Percentiles rank a stretch among this genome's conserved stretches.
These are phyloP conservation scores for Solanum tacnaense DNA, from an alignment of 257 asterid species.

Conservation along the genomic window DNA sequence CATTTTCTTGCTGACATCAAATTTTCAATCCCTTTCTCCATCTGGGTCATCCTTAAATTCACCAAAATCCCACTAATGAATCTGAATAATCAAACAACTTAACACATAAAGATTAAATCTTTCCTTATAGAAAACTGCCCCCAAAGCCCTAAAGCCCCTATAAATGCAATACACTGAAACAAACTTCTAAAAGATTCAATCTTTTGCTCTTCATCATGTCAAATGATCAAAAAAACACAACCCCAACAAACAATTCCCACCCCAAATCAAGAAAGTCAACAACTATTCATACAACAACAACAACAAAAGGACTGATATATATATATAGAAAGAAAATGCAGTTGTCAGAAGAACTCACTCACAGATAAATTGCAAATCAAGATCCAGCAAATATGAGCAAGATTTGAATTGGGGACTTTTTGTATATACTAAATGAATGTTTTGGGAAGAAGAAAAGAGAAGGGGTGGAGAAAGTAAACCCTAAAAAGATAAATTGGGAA, in stretches of 20 bases:
- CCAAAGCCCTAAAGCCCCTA: neutral
- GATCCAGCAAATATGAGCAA: neutral
- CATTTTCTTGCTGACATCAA: slow-evolving; percentile 59
- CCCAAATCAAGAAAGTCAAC: neutral
- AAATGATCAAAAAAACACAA: neutral
- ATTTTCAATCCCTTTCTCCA: slow-evolving; percentile 50
- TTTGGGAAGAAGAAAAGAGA: neutral
- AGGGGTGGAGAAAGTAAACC: neutral
- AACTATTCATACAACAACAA: neutral
- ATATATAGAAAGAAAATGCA: neutral
- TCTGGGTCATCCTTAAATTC: neutral
- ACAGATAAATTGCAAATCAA: neutral
- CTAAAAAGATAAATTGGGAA: slow-evolving; percentile 1
- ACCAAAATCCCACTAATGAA: neutral
- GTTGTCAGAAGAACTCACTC: neutral
- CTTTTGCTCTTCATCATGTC: neutral
- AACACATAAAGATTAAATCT: neutral
- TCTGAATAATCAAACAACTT: neutral
- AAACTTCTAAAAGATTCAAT: neutral
- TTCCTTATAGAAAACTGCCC: neutral
- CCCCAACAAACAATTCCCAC: neutral
- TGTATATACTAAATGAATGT: neutral
- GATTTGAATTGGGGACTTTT: neutral
- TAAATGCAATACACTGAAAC: neutral
- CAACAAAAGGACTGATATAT: neutral